These are phyloP conservation scores for Citeromyces hawaiiensis DNA, from an alignment of 1,139 yeast genomes.

Conservation along the genomic window DNA sequence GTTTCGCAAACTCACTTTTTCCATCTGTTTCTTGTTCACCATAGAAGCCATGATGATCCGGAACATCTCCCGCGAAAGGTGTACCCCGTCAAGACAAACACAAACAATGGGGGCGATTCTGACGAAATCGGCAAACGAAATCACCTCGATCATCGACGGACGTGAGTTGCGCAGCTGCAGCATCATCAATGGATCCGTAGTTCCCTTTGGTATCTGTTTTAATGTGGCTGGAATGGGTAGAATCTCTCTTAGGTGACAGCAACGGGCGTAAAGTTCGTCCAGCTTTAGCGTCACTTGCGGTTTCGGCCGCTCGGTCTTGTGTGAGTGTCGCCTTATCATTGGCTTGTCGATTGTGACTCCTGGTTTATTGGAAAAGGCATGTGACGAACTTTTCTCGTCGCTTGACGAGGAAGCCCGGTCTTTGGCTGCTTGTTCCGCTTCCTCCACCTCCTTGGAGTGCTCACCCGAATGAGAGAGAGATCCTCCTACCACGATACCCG, in stretches of 20 bases:
- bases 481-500: conserved; percentile 73
- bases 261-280: conserved; percentile 73
- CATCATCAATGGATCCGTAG: conserved; percentile 53
- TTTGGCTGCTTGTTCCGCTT: conserved; percentile 5
- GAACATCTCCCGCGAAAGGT: conserved; percentile 49
- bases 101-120: conserved; percentile 63
- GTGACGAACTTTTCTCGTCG: neutral
- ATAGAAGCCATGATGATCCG: conserved; percentile 48
- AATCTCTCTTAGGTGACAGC: conserved; percentile 87
- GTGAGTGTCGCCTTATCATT: conserved; percentile 24
- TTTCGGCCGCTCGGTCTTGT: conserved; percentile 27
- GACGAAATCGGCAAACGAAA: conserved; percentile 63
- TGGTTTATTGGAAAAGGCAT: conserved; percentile 7
- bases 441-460: conserved; percentile 5
- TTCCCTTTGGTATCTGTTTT: conserved; percentile 60
- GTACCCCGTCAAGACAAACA: conserved; percentile 59
- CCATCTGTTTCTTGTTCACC: conserved; percentile 45
- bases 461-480: conserved; percentile 17
- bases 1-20: conserved; percentile 57
- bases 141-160: conserved; percentile 63
- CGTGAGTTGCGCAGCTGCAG: conserved; percentile 57
- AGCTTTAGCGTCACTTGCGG: conserved; percentile 31
- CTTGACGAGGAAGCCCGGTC: conserved; percentile 4
- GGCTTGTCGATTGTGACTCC: conserved; percentile 33
- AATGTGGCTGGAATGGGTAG: conserved; percentile 86